Base-by-base conservation (phyloP, 1,284 basidiomycete genomes). In the Veloboletus limbatus region DNA sequence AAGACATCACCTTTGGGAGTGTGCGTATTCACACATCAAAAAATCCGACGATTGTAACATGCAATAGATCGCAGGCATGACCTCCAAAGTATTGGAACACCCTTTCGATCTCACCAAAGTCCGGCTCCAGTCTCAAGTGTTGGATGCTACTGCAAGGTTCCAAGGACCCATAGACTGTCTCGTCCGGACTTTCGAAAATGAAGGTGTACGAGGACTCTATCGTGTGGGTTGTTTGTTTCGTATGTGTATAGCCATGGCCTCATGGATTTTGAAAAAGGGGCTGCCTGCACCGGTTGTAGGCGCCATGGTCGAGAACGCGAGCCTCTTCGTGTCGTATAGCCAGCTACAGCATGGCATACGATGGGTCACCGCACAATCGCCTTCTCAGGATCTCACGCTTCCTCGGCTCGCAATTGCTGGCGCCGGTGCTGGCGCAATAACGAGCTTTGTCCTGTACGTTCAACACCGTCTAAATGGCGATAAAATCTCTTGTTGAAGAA, bases 291-390 rank as follows among this genome's bases (percentile, higher is more conserved):
- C 96, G 0, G 76, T 98, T 22, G 78, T 89, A 0, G 96, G 95
- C 3, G 90, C 96, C 11, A 96, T 96, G 78, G 82, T 81, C 1
- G 95, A 98, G 65, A 97, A 95, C 56, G 95, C 94, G 1, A 77
- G 81, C 3, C 73, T 98, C 31, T 98, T 99, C 69, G 73, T 97
- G 51, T 78, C 88, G 6, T 98, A 98, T 67, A 85, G 85, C 51
- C 84, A 91, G 52, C 76, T 93, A 34, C 92, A 97, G 68, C 78
- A 78, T 54, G 62, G 76, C 25, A 82, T 96, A 18, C 69, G 72
- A 32, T 68, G 54, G 58, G 59, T 51, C 40, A 68, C 52, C 45
- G 69, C 57, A 39, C 51, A 43, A 21, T 56, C 68, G 2, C 49
- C 57, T 20, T 57, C 67, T 8, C 55, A 68, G n/a, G 70, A 73